Evolutionary conservation across 2,329 filamentous ascomycete genomes (phyloP).

Genomic region (Drechslerella stenobrocha): DNA sequence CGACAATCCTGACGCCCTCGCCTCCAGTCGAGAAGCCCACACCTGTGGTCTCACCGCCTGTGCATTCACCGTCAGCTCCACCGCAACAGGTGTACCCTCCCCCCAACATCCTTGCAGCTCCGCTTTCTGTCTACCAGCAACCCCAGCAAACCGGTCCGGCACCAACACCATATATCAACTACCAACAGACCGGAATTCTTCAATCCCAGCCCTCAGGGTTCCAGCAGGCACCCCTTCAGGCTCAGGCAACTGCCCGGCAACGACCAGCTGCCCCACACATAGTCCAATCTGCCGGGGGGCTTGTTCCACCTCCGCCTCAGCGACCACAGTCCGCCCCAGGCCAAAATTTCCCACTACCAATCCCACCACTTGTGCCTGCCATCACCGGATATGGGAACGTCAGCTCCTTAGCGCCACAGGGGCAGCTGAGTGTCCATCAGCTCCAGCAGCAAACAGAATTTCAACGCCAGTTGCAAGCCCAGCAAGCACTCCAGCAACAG

Average conservation of each 20-base stretch:
- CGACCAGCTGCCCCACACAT: slow-evolving; percentile 71
- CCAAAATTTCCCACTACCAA: slow-evolving; percentile 61
- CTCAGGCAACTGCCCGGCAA: slow-evolving; percentile 64
- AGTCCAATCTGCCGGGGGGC: slow-evolving; percentile 64
- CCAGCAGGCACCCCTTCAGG: slow-evolving; percentile 55
- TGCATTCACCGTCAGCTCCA: slow-evolving; percentile 58
- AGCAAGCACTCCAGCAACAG: slow-evolving; percentile 58
- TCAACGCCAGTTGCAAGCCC: slow-evolving; percentile 57
- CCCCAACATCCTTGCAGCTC: slow-evolving; percentile 52
- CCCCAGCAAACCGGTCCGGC: slow-evolving; percentile 54
- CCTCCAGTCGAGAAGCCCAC: slow-evolving; percentile 55
- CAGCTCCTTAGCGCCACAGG: slow-evolving; percentile 30
- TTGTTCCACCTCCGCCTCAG: slow-evolving; percentile 73
- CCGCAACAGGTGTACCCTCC: slow-evolving; percentile 54
- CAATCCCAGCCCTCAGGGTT: slow-evolving; percentile 57
- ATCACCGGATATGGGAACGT: slow-evolving; percentile 28
- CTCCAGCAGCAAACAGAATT: slow-evolving; percentile 57
- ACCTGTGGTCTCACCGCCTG: slow-evolving; percentile 62
- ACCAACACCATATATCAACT: slow-evolving; percentile 55
- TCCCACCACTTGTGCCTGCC: slow-evolving; percentile 55
- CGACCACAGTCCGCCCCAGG: slow-evolving; percentile 81
- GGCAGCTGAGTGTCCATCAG: slow-evolving; percentile 27
- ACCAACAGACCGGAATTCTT: slow-evolving; percentile 60
- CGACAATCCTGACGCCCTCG: slow-evolving; percentile 57
- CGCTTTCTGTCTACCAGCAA: slow-evolving; percentile 51